A percentile compares a stretch with the other conserved stretches of the same genome.
phyloP scores from a whole-genome alignment of 1,284 basidiomycete genomes.

The Pterula multifida region DNA sequence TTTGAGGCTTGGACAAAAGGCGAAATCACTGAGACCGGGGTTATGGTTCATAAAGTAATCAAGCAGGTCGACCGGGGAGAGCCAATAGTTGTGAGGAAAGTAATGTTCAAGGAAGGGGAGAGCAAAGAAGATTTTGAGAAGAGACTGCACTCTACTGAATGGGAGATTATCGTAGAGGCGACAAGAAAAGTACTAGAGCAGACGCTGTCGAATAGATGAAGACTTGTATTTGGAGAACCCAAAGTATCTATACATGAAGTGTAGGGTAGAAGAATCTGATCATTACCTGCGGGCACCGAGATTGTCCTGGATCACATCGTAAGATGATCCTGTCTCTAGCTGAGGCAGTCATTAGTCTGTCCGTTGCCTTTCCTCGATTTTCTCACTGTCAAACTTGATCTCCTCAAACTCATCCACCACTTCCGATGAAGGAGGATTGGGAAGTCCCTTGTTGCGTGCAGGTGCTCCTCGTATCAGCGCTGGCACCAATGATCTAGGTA shows the following conservation, averaged over 20 bases:
- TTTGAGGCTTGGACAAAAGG: conserved; percentile 82
- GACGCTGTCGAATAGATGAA: conserved; percentile 16
- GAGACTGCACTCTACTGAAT: conserved; percentile 77
- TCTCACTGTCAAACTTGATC: neutral
- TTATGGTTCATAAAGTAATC: conserved; percentile 93
- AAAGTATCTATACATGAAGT: too few species aligned
- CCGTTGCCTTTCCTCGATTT: neutral
- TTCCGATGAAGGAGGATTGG: neutral
- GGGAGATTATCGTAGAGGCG: conserved; percentile 85
- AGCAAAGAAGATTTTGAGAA: conserved; percentile 65
- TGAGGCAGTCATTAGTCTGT: neutral
- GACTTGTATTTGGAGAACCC: too few species aligned
- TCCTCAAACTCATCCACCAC: neutral
- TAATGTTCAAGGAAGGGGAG: conserved; percentile 69
- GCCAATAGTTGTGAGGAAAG: conserved; percentile 73
- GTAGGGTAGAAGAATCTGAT: too few species aligned
- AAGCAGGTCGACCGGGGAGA: conserved; percentile 89
- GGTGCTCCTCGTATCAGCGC: neutral
- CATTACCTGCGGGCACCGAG: too few species aligned
- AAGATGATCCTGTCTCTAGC: too few species aligned
- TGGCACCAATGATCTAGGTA: neutral
- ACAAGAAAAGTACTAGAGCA: conserved; percentile 53
- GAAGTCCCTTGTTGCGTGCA: neutral
- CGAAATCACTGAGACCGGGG: conserved; percentile 68
- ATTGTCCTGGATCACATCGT: too few species aligned